A percentile compares a stretch with the other conserved stretches of the same genome.
Evolutionary conservation across 2,329 filamentous ascomycete genomes (phyloP).

Genomic region (Neofusicoccum ribis): DNA sequence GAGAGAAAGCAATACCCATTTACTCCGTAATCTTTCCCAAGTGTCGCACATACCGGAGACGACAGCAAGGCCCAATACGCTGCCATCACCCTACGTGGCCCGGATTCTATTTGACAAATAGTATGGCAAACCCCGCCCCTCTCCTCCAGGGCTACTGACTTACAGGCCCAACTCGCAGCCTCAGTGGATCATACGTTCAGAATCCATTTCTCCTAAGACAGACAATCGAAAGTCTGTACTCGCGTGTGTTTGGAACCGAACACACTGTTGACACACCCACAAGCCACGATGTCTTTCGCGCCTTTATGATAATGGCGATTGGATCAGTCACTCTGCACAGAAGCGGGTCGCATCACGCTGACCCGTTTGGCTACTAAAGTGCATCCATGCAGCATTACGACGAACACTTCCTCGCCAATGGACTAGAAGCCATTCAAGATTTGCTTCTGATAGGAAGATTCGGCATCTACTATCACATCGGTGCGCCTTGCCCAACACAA

Average conservation of each 20-base stretch:
- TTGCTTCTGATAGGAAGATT: slow-evolving; percentile 44
- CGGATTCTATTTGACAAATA: neutral
- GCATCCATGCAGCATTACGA: slow-evolving; percentile 38
- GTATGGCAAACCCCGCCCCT: neutral
- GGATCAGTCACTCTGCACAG: slow-evolving; percentile 39
- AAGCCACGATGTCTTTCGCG: slow-evolving; percentile 36
- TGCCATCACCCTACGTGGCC: neutral
- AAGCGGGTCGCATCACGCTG: slow-evolving; percentile 31
- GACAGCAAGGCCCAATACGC: neutral
- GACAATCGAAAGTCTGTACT: neutral
- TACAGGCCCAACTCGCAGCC: neutral
- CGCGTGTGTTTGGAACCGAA: neutral
- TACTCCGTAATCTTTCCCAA: neutral
- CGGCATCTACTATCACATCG: slow-evolving; percentile 47
- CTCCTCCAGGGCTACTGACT: neutral
- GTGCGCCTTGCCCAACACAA: slow-evolving; percentile 27
- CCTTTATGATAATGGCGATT: slow-evolving; percentile 43
- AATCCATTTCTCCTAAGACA: neutral
- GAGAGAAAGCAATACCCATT: neutral
- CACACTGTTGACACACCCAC: neutral
- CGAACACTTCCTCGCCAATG: slow-evolving; percentile 32
- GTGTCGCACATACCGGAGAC: neutral
- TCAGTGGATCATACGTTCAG: neutral
- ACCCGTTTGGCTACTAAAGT: slow-evolving; percentile 45
- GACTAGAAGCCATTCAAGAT: slow-evolving; percentile 41